Base-by-base conservation (phyloP, 257 asterid species). In the Solanum ossicruentum region DNA sequence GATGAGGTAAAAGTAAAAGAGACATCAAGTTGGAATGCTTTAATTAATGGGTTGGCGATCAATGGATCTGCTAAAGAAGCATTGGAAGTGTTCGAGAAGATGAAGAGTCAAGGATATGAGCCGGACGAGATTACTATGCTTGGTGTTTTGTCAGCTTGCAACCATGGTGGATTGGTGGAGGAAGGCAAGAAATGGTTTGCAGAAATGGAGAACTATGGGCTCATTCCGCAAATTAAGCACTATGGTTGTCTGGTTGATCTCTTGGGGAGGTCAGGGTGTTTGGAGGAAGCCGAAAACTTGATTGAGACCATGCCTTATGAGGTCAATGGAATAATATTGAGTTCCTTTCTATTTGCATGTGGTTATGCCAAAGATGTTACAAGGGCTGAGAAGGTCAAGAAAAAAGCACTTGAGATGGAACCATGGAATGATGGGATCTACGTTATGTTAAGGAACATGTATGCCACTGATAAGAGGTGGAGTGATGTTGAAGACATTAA, bases 391-490 rank as follows among this genome's bases (percentile, higher is more conserved):
- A 91, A 91, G 85, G 84, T 95, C 86, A 90, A 92, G 83, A 85
- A 87, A 82, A 89, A 87, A 90, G 98, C 94, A 28, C 90, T 93
- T 55, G 81, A 73, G 41, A 81, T 92, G 97, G 99, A 96, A 60
- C 98, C 98, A 13, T 71, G 83, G 90, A 93, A 93, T 75, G 97
- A 93, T 84, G 98, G 98, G 7, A 93, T 91, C 88, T 95, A 97
- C 71, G 87, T 95, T 13, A 92, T 95, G 90, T 51, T 92, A 91
- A 95, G 98, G 86, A 97, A 97, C 86, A 85, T 97, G 92, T 97
- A 97, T 86, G 99, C 99, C 20, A 80, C 88, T 18, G 97, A 95
- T 88, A 94, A 90, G 85, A 90, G 99, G 91, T 97, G 98, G 99
- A 86, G 88, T 75, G 97, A 96, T 71, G 98, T 93, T 20, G 96